Percentiles rank a stretch among this genome's conserved stretches.
Conservation (phyloP, 768 basidiomycete species). For the Rhizopogon rudus region DNA sequence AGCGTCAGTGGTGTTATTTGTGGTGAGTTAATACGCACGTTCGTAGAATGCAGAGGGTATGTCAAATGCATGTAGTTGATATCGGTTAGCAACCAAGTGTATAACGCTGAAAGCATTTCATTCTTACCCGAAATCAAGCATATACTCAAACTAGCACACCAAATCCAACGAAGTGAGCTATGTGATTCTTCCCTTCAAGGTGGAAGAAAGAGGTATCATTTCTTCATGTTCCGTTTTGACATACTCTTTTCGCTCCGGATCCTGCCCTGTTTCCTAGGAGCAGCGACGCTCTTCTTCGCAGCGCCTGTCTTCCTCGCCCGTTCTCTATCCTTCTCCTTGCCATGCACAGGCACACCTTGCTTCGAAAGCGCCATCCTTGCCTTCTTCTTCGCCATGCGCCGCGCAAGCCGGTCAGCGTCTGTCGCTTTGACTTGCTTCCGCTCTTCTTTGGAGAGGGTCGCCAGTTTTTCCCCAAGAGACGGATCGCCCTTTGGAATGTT, state of each 20-base stretch:
- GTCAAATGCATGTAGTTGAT: not conserved
- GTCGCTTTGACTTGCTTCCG: slow-evolving; percentile 77
- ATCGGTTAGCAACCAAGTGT: too few relatives aligned
- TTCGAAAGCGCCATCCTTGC: slow-evolving; percentile 49
- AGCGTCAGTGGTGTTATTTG: not conserved
- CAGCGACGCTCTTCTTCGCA: slow-evolving; percentile 16
- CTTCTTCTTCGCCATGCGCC: slow-evolving; percentile 90
- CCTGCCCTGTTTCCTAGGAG: slow-evolving; percentile 34
- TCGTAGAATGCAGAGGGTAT: not conserved
- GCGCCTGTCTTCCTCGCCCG: slow-evolving; percentile 35
- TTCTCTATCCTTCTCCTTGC: slow-evolving; percentile 40
- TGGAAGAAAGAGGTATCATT: slow-evolving; percentile 24
- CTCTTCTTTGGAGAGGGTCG: slow-evolving; percentile 75
- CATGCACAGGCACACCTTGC: slow-evolving; percentile 30
- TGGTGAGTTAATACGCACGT: not conserved
- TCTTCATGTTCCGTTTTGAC: slow-evolving; percentile 55
- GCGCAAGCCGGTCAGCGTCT: slow-evolving; percentile 75
- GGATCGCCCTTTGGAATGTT: slow-evolving; percentile 74
- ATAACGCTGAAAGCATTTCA: too few relatives aligned
- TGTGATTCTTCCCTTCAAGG: not conserved
- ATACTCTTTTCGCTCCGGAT: slow-evolving; percentile 51
- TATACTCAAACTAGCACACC: not conserved
- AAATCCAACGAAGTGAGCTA: too few relatives aligned
- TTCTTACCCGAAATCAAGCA: not conserved
- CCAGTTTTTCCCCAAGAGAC: slow-evolving; percentile 70